Evolutionary conservation across 208 protist species (phyloP).

Genomic region (Sergeia podlipaevii): DNA sequence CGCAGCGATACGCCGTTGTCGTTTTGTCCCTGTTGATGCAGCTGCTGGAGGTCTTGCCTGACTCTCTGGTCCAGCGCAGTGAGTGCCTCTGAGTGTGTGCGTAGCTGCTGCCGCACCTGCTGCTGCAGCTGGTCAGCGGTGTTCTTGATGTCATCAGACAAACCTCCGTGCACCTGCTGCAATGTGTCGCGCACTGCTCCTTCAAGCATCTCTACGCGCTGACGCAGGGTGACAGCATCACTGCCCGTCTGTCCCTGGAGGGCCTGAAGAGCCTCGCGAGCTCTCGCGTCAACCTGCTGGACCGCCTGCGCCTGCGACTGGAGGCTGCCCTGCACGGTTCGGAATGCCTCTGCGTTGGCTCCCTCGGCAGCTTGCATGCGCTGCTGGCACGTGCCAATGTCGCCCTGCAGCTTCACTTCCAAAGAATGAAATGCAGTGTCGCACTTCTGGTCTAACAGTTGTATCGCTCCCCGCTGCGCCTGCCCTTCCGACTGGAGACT

Average conservation of each 20-base stretch:
- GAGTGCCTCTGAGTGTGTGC: conserved; percentile 23
- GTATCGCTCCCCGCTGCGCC: conserved; percentile 30
- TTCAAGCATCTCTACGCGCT: conserved; percentile 55
- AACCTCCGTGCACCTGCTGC: conserved; percentile 44
- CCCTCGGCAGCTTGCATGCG: conserved; percentile 45
- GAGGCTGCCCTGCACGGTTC: conserved; percentile 37
- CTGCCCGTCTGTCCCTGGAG: conserved; percentile 52
- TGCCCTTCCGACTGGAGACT: conserved; percentile 54
- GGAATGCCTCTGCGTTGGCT: conserved; percentile 41
- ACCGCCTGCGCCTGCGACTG: conserved; percentile 31
- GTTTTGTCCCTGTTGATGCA: conserved; percentile 33
- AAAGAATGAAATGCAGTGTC: conserved; percentile 36
- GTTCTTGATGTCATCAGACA: conserved; percentile 43
- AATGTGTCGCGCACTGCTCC: conserved; percentile 42
- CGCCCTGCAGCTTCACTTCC: conserved; percentile 62
- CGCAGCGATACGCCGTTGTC: conserved; percentile 35
- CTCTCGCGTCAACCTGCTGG: conserved; percentile 49
- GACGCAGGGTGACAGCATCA: conserved; percentile 30
- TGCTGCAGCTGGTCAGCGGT: conserved; percentile 19
- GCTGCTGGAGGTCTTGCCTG: conserved; percentile 35
- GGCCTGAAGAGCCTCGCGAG: conserved; percentile 36
- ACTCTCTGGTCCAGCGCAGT: conserved; percentile 58
- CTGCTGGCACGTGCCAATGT: conserved; percentile 42
- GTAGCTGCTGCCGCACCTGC: conserved; percentile 27
- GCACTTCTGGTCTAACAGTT: conserved; percentile 47